Percentiles rank a stretch among this genome's conserved stretches.
phyloP scores from a whole-genome alignment of 768 basidiomycete species.

The Hirschioporus abietinus region DNA sequence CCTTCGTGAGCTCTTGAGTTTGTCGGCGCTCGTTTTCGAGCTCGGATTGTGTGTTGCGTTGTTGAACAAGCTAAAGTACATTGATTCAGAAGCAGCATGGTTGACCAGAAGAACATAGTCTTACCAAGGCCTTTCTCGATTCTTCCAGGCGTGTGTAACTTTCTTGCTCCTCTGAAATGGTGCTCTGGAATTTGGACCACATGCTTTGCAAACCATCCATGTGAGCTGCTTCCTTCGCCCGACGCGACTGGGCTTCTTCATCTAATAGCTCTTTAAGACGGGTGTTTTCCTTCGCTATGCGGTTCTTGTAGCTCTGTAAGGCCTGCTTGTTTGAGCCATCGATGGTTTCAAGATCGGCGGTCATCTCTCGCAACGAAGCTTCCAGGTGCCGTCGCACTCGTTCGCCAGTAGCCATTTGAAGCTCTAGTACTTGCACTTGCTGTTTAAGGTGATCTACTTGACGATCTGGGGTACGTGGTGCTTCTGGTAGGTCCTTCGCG shows the following conservation, averaged over 20 bases:
- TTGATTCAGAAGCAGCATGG: constrained; percentile 4
- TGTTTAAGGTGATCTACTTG: constrained; percentile 49
- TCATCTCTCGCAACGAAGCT: constrained; percentile 51
- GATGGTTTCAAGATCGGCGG: constrained; percentile 53
- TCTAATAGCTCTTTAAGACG: constrained; percentile 49
- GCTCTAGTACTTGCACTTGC: constrained; percentile 62
- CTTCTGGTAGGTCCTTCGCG: constrained; percentile 31
- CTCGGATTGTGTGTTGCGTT: constrained; percentile 58
- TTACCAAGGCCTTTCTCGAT: constrained; percentile 62
- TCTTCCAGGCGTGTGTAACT: constrained; percentile 63
- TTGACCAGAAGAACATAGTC: constrained; percentile 18
- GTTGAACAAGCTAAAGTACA: constrained; percentile 53
- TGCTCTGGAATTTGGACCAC: constrained; percentile 61
- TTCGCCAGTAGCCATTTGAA: constrained; percentile 64
- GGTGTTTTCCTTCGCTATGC: constrained; percentile 52
- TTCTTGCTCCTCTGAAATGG: constrained; percentile 53
- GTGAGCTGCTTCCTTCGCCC: constrained; percentile 55
- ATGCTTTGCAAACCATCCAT: constrained; percentile 58
- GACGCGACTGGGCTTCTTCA: constrained; percentile 60
- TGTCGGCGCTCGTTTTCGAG: constrained; percentile 61
- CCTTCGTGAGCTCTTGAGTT: constrained; percentile 48
- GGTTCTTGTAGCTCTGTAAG: constrained; percentile 50
- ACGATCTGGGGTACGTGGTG: constrained; percentile 35
- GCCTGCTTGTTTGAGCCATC: constrained; percentile 59
- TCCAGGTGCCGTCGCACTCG: constrained; percentile 63